Evolutionary conservation across 116 monocot species (phyloP), one percentile per base, ranked within the genome.

Genomic region (Trichopus zeylanicus): DNA sequence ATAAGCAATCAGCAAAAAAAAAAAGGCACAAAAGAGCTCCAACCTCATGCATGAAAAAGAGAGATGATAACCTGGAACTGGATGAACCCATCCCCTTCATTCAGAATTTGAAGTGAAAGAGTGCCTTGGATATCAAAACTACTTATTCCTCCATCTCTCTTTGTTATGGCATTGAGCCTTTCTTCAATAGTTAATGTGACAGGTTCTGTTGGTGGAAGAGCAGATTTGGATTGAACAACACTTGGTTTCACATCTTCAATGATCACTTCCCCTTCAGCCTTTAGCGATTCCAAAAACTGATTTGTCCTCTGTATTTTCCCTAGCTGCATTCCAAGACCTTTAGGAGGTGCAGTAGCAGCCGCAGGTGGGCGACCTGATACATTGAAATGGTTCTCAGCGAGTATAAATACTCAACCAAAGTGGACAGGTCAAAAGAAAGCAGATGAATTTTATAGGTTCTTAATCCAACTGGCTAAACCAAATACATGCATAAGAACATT

Each of bases 181-280:
- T 98, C 98, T 67, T 98, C 98, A 63, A 91, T 82, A 12, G 79
- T 88, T 66, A 91, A 67, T 60, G 98, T 91, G 23, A 98, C 61
- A 2, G 98, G 98, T 78, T 98, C 88, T 53, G 80, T 80, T 64
- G 85, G 82, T 38, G 73, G 75, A 66, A 82, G 67, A 58, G 73
- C 29, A 27, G 80, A 52, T 62, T 66, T 91, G 7, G 77, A 35
- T 67, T 77, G 80, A 39, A 18, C 51, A 55, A 66, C 70, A 77
- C 51, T 73, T 55, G 85, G 82, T 62, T 69, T 68, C 13, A 83
- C 87, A 75, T 91, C 91, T 70, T 98, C 98, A 26, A 82, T 67
- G 63, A 98, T 98, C 28, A 85, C 88, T 73, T 91, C 98, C 29
- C 98, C 98, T 80, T 98, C 91, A 61, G 98, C 98, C 73, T 98